Percentiles rank a stretch among this genome's conserved stretches.
Evolutionary conservation across 1,284 basidiomycete genomes (phyloP).

Genomic region (Butyriboletus appendiculatus): DNA sequence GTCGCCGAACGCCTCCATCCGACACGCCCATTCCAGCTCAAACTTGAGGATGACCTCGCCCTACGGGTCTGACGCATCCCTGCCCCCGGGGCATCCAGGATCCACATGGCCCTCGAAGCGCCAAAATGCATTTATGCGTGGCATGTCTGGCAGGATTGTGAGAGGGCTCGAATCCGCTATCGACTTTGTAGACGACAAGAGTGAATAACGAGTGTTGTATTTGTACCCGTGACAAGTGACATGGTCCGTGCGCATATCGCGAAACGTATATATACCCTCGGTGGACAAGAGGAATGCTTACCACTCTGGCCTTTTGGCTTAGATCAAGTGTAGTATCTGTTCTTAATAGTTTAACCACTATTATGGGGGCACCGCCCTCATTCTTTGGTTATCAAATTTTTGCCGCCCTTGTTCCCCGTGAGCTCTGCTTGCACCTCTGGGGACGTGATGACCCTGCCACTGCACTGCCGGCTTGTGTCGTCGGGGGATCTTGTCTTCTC

Average conservation of each 20-base stretch:
- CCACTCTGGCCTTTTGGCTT: constrained; percentile 95
- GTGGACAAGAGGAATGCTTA: constrained; percentile 40
- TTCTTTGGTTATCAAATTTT: constrained; percentile 37
- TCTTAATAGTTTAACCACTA: constrained; percentile 38
- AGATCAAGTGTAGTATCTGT: constrained; percentile 90
- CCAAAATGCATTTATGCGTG: constrained; percentile 33
- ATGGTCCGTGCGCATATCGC: constrained; percentile 15
- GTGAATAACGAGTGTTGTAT: background rate
- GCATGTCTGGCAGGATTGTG: constrained; percentile 41
- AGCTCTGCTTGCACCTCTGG: constrained; percentile 39
- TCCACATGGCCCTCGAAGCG: constrained; percentile 16
- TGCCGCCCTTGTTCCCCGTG: constrained; percentile 30
- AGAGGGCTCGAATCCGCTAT: constrained; percentile 47
- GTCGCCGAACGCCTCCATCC: constrained; percentile 4
- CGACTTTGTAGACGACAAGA: constrained; percentile 47
- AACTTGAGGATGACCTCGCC: constrained; percentile 23
- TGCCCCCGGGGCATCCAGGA: background rate
- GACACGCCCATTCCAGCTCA: constrained; percentile 30
- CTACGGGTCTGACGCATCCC: constrained; percentile 16
- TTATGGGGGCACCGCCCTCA: constrained; percentile 35
- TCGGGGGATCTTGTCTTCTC: constrained; percentile 27
- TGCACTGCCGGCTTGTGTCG: constrained; percentile 35
- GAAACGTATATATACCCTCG: constrained; percentile 6
- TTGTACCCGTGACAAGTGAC: background rate
- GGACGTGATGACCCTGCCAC: constrained; percentile 36